phyloP scores from a whole-genome alignment of 768 basidiomycete genomes.

The Paxillus ammoniavirescens region DNA sequence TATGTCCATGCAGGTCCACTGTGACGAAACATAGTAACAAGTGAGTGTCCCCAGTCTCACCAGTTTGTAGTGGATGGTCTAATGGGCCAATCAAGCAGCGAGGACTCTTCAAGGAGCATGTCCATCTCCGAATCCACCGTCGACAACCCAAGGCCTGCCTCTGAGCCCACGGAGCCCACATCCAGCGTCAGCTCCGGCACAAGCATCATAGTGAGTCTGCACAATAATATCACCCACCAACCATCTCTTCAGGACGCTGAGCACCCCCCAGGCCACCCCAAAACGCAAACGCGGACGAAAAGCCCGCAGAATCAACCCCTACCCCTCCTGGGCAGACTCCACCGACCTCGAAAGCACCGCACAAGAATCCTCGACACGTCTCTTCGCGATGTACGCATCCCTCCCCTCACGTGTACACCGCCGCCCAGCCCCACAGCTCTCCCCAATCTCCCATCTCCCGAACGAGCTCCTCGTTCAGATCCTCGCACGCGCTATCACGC shows the following conservation, averaged over 20 bases:
- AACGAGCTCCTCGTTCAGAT: slow-evolving; percentile 1
- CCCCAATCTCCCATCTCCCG: slow-evolving; percentile 3
- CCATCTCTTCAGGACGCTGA: not conserved
- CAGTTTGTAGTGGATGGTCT: too few species aligned
- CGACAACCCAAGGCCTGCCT: too few species aligned
- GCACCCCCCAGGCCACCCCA: not conserved
- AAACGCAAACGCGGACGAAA: not conserved
- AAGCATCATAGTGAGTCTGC: too few species aligned
- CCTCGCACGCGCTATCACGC: not conserved
- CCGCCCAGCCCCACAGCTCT: not conserved
- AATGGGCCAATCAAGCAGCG: too few species aligned
- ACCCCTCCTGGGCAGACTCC: slow-evolving; percentile 1
- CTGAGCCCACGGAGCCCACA: too few species aligned
- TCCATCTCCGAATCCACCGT: too few species aligned
- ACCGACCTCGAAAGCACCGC: not conserved
- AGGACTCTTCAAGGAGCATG: too few species aligned
- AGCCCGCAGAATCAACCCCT: not conserved
- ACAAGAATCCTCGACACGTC: not conserved
- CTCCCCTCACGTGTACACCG: not conserved
- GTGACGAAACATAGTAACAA: too few species aligned
- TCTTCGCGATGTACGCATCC: slow-evolving; percentile 1
- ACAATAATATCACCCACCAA: not conserved
- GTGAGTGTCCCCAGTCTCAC: too few species aligned
- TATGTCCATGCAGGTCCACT: too few species aligned
- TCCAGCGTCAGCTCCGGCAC: too few species aligned